Base-by-base conservation (phyloP, 2,329 filamentous ascomycete species). In the Lasiodiplodia sp. region DNA sequence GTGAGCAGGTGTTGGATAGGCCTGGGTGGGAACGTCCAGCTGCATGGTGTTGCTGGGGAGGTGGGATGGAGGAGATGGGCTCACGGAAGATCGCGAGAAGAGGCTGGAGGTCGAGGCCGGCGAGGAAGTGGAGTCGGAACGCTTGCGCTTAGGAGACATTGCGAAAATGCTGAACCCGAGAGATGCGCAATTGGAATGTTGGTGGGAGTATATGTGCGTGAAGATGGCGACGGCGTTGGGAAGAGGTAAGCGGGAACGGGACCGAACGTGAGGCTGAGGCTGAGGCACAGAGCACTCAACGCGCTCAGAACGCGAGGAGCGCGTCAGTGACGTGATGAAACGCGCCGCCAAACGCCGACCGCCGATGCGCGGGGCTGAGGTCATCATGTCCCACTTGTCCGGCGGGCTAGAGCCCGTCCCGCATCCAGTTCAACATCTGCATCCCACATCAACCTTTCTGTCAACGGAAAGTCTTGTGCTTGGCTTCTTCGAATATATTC, bases 101-200 rank as follows among this genome's bases (percentile, higher is more conserved):
- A 77, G 76, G 75, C 77, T 80, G 69, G 79, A 79, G 44, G 80
- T 77, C 53, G 83, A 81, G 44, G 82, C 74, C 21, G 84, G 71
- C 16, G 75, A 81, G 18, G 85, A 83, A 71, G 83, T 81, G 52
- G 79, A 76, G 52, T 72, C 69, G 55, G 73, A 72, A 40, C 86
- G 85, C 76, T 89, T 89, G 75, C 87, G 86, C 76, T 89, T 89
- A 76, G 85, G 79, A 25, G 81, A 80, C 87, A 89, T 88, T 21
- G 11, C 73, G 60, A 34, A 16, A 40, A 2, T 25, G n/a, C n/a
- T 40, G 23, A n/a, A 10, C 23, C 31, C 8, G n/a, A 31, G 47
- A 14, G 51, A 55, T 21, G 23, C 10, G 18, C 11, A 23, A 40
- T 37, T 21, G 16, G 14, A 31, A 44, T 10, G 38, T 51, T 57